phyloP scores from a whole-genome alignment of 768 basidiomycete genomes.

The Sporobolomyces roseus region DNA sequence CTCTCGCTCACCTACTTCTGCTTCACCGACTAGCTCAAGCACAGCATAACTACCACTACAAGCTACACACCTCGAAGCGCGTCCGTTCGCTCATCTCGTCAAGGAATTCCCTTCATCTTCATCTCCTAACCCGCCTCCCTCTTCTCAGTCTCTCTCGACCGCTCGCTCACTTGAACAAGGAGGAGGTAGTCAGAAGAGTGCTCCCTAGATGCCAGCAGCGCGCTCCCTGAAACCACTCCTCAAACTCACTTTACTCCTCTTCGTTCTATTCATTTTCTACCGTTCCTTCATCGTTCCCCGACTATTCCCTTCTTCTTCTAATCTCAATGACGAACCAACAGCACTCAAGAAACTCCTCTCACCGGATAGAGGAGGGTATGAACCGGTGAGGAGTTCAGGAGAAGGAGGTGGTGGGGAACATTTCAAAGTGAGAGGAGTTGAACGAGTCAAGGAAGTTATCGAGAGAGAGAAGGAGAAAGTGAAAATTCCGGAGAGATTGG shows the following conservation, averaged over 20 bases:
- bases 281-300: neutral
- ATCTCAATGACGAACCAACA: too few relatives aligned
- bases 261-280: neutral
- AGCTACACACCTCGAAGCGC: too few relatives aligned
- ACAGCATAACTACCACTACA: too few relatives aligned
- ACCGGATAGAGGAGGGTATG: neutral
- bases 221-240: conserved; percentile 5
- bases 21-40: too few relatives aligned
- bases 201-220: conserved; percentile 1
- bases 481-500: too few relatives aligned
- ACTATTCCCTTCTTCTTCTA: neutral
- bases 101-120: too few relatives aligned
- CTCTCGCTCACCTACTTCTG: neutral
- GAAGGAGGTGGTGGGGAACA: neutral
- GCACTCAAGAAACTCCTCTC: too few relatives aligned
- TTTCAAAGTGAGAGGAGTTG: conserved; percentile 3
- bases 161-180: neutral
- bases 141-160: neutral
- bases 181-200: neutral
- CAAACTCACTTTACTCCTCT: conserved; percentile 4
- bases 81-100: too few relatives aligned
- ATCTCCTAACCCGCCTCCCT: neutral
- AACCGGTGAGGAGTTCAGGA: neutral
- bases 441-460: neutral
- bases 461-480: neutral